These are phyloP conservation scores for Suillus americanus DNA, from an alignment of 768 basidiomycete genomes.

Conservation along the genomic window DNA sequence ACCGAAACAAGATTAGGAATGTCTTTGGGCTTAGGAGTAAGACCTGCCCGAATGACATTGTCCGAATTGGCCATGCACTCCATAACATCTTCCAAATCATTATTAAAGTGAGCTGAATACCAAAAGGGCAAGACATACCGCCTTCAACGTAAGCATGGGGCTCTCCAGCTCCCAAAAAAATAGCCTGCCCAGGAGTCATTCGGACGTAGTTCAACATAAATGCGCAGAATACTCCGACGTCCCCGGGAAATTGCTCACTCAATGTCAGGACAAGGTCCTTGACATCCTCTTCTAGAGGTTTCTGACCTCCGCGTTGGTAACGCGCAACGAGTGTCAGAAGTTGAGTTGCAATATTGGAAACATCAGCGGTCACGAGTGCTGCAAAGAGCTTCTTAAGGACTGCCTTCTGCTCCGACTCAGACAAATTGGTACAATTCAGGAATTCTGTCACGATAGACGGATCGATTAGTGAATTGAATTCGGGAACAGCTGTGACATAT, in stretches of 20 bases:
- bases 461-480: slow-evolving; percentile 74
- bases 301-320: slow-evolving; percentile 49
- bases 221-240: slow-evolving; percentile 91
- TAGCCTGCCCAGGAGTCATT: slow-evolving; percentile 82
- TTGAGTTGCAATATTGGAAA: slow-evolving; percentile 47
- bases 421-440: slow-evolving; percentile 30
- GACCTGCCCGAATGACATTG: slow-evolving; percentile 97
- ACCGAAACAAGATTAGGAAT: slow-evolving; percentile 85
- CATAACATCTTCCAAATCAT: slow-evolving; percentile 72
- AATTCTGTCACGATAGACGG: slow-evolving; percentile 52
- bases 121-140: slow-evolving; percentile 47
- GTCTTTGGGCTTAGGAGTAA: slow-evolving; percentile 95
- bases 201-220: slow-evolving; percentile 87
- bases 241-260: slow-evolving; percentile 80
- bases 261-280: slow-evolving; percentile 63
- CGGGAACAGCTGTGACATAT: slow-evolving; percentile 68
- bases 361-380: slow-evolving; percentile 80
- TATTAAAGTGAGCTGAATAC: not conserved
- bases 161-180: slow-evolving; percentile 93
- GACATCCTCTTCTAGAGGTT: slow-evolving; percentile 44
- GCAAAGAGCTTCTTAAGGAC: slow-evolving; percentile 78
- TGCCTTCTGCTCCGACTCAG: slow-evolving; percentile 50
- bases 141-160: slow-evolving; percentile 96
- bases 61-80: slow-evolving; percentile 99
- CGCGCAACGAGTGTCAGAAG: slow-evolving; percentile 59